Evolutionary conservation across 352 stramenopile genomes (phyloP).

Genomic region (Phytophthora cajani): DNA sequence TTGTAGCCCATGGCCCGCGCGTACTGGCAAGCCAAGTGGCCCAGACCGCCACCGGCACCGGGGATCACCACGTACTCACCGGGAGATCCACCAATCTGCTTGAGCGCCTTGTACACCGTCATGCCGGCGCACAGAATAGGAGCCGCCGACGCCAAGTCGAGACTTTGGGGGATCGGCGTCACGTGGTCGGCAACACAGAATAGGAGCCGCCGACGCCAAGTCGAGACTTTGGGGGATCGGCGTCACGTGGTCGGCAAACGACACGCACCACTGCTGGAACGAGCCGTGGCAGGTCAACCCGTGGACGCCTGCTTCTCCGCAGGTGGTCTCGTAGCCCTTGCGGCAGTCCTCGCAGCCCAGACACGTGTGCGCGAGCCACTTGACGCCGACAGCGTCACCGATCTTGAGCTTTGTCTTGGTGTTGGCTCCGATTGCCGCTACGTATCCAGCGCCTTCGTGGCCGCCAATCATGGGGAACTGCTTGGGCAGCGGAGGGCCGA

Average conservation of each 20-base stretch:
- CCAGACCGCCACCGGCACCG: conserved; percentile 76
- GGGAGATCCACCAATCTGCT: conserved; percentile 55
- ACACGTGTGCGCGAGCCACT: conserved; percentile 60
- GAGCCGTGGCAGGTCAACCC: conserved; percentile 51
- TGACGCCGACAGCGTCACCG: conserved; percentile 59
- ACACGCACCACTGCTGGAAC: conserved; percentile 72
- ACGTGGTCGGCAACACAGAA: conserved; percentile 87
- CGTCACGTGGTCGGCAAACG: conserved; percentile 79
- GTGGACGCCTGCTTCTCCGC: conserved; percentile 35
- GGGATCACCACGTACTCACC: conserved; percentile 67
- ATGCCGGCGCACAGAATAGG: conserved; percentile 90
- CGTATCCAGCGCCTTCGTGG: conserved; percentile 63
- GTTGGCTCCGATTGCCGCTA: conserved; percentile 53
- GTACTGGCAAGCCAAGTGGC: conserved; percentile 84
- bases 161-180: conserved; percentile 65
- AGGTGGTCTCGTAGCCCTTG: conserved; percentile 59
- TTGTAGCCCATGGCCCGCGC: conserved; percentile 72
- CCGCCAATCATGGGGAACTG: conserved; percentile 58
- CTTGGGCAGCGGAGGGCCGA: conserved; percentile 40
- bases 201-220: conserved; percentile 53
- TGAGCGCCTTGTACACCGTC: conserved; percentile 86
- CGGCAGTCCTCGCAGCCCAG: conserved; percentile 59
- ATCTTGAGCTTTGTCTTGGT: conserved; percentile 55
- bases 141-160: conserved; percentile 57
- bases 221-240: conserved; percentile 68